phyloP scores from a whole-genome alignment of 495 filamentous ascomycete genomes.

The Xylaria telfairii region DNA sequence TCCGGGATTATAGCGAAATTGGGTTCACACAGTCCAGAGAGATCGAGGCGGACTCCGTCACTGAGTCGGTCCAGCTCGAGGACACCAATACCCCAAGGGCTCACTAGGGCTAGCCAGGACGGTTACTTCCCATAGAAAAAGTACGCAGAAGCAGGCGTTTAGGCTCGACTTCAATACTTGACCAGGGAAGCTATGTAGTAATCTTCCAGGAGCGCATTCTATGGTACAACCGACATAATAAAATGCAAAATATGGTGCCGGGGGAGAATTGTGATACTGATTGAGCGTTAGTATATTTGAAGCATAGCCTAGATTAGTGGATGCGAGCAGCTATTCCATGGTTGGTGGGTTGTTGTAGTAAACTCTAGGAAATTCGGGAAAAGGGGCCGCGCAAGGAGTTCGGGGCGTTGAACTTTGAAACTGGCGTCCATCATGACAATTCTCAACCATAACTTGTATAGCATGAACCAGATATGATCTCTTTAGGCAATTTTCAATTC shows the following conservation, averaged over 20 bases:
- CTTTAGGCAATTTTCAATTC: neutral
- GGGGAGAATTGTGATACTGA: neutral
- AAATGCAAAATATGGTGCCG: neutral
- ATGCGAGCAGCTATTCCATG: neutral
- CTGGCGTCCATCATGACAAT: neutral
- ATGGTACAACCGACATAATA: neutral
- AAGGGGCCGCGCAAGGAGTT: conserved; percentile 10
- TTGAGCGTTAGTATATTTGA: neutral
- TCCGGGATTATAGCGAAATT: conserved; percentile 38
- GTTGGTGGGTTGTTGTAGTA: neutral
- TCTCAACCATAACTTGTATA: neutral
- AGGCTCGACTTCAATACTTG: neutral
- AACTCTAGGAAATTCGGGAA: neutral
- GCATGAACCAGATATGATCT: neutral
- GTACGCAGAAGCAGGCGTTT: neutral
- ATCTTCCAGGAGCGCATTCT: neutral
- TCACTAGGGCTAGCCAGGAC: conserved; percentile 34
- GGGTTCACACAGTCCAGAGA: conserved; percentile 31
- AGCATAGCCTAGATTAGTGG: neutral
- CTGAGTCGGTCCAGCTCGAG: conserved; percentile 47
- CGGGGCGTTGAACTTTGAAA: neutral
- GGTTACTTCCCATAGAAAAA: conserved; percentile 32
- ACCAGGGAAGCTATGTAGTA: neutral
- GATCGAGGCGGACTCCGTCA: conserved; percentile 29
- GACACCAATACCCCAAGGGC: conserved; percentile 38